These are phyloP conservation scores for Saccharomycopsis fodiens DNA, from an alignment of 805 yeast species.

Conservation along the genomic window DNA sequence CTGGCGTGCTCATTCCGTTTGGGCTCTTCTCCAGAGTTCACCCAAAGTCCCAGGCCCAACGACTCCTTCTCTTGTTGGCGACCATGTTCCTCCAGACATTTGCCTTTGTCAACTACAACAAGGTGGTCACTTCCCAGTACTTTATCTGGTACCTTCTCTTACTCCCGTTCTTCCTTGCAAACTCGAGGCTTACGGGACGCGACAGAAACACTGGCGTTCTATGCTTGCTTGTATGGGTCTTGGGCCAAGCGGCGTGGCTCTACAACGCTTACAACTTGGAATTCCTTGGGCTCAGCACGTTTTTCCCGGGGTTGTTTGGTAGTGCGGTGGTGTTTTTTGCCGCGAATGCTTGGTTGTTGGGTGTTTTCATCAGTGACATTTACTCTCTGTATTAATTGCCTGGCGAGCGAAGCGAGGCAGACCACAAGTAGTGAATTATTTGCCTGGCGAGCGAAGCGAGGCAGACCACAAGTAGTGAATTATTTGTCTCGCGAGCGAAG, in stretches of 20 bases:
- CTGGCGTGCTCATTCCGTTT: conserved; percentile 53
- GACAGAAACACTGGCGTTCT: conserved; percentile 32
- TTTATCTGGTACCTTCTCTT: conserved; percentile 90
- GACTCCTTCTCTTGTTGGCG: conserved; percentile 30
- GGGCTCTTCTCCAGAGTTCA: conserved; percentile 11
- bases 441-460: too few relatives aligned
- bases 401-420: too few relatives aligned
- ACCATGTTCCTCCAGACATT: conserved; percentile 71
- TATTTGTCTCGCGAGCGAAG: too few relatives aligned
- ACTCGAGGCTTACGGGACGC: conserved; percentile 30
- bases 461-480: too few relatives aligned
- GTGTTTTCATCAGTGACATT: conserved; percentile 43
- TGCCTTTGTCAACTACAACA: conserved; percentile 69
- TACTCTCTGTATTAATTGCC: too few relatives aligned
- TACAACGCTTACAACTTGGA: conserved; percentile 71
- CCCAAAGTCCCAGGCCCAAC: neutral
- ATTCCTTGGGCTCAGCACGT: conserved; percentile 63
- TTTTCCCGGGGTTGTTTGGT: conserved; percentile 48
- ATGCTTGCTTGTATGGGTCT: conserved; percentile 52
- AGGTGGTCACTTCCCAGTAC: conserved; percentile 90
- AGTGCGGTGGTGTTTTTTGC: conserved; percentile 54
- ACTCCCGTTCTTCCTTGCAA: conserved; percentile 62
- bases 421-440: too few relatives aligned
- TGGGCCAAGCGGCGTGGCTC: conserved; percentile 73
- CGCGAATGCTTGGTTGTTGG: conserved; percentile 54